These are phyloP conservation scores for Fusarium scirpi DNA, from an alignment of 2,329 filamentous ascomycete species.

Conservation along the genomic window DNA sequence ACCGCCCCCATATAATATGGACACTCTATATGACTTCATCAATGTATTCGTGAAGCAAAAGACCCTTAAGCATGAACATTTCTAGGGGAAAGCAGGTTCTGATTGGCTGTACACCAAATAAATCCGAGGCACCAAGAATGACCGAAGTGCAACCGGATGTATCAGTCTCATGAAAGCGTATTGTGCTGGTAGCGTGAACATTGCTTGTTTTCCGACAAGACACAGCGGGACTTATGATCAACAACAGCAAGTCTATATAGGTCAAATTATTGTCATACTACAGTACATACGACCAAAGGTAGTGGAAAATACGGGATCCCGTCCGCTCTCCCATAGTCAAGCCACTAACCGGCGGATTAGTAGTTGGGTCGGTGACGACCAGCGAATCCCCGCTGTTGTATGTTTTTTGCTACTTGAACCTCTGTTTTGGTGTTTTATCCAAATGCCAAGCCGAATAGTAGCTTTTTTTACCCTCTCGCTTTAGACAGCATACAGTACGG, in stretches of 20 bases:
- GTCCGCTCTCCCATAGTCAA: background rate
- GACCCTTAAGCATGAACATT: background rate
- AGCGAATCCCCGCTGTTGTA: background rate
- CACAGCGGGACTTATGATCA: accelerated
- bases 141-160: background rate
- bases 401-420: background rate
- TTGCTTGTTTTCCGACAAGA: background rate
- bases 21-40: background rate
- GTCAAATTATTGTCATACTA: accelerated
- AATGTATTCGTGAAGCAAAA: background rate
- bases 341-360: background rate
- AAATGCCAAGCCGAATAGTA: too few species aligned
- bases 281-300: background rate
- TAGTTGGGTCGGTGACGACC: background rate
- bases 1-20: background rate
- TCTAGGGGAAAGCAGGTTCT: background rate
- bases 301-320: constrained; percentile 5
- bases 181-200: background rate
- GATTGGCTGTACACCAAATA: background rate
- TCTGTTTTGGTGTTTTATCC: too few species aligned
- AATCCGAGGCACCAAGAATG: background rate
- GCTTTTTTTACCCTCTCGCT: too few species aligned
- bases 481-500: too few species aligned
- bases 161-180: background rate
- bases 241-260: accelerated